These are phyloP conservation scores for Boechera divaricarpa DNA, from an alignment of 345 rosid species.

Conservation along the genomic window DNA sequence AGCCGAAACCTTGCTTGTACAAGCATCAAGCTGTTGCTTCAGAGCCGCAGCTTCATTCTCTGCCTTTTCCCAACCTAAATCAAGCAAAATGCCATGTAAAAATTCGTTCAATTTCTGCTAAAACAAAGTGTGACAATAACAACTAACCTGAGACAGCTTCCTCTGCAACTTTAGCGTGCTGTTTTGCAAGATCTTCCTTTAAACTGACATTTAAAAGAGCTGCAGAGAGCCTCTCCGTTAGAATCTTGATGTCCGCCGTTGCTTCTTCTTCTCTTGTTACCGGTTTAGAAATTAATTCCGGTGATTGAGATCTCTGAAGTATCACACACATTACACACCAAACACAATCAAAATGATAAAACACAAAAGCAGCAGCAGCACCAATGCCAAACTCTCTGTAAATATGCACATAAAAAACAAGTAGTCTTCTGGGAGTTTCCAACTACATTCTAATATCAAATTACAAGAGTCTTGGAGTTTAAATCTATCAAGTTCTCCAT, in stretches of 20 bases:
- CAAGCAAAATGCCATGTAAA: not conserved
- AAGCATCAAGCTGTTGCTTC: slow-evolving; percentile 78
- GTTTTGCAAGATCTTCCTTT: slow-evolving; percentile 85
- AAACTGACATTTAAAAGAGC: slow-evolving; percentile 77
- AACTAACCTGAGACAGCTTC: slow-evolving; percentile 87
- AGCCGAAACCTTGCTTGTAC: slow-evolving; percentile 50
- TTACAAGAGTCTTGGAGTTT: not conserved
- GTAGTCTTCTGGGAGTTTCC: not conserved
- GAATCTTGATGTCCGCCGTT: slow-evolving; percentile 54
- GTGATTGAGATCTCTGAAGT: slow-evolving; percentile 59
- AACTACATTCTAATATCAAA: no score
- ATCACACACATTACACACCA: slow-evolving; percentile 26
- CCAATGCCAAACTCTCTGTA: not conserved
- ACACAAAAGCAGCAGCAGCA: no score
- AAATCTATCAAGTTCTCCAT: no score
- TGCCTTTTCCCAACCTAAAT: slow-evolving; percentile 97
- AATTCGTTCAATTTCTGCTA: not conserved
- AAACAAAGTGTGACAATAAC: not conserved
- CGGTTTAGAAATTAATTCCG: slow-evolving; percentile 61
- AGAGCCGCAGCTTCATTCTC: slow-evolving; percentile 72
- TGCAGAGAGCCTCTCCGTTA: slow-evolving; percentile 73
- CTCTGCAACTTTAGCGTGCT: slow-evolving; percentile 95
- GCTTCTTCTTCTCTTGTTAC: slow-evolving; percentile 56
- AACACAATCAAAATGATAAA: slow-evolving; percentile 11
- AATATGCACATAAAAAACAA: not conserved